Evolutionary conservation across 2,329 filamentous ascomycete genomes (phyloP), one percentile per base, ranked within the genome.

Genomic region (Fusarium decemcellulare): DNA sequence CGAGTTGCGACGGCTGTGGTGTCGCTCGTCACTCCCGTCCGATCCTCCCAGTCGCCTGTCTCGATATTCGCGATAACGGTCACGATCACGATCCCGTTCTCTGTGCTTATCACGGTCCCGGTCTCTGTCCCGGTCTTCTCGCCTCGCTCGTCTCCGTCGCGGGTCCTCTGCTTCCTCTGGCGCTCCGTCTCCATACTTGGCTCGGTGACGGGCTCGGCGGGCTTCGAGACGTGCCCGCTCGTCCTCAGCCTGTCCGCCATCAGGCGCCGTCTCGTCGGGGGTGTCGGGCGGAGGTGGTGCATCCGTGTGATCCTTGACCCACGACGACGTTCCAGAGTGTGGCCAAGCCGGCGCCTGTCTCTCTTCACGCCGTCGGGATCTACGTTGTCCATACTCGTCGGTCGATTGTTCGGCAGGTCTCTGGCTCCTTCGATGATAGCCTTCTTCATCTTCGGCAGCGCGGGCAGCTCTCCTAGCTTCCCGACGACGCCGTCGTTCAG

Each of bases 281-380:
- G 81, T 54, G 0, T 84, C 82, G 1, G 87, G 87, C 2, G 88
- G 88, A 4, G 88, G 87, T 2, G 87, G 87, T 4, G 88, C 88
- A 70, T 90, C 89, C 3, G 86, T 87, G 70, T 90, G 85, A 12
- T 91, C 88, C 76, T 90, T 90, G 6, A 91, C 88, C 89, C 89
- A 91, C 0, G 88, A 90, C 9, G 87, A 88, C 0, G 88, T 91
- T 29, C 89, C 88, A 8, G 86, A 90, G 74, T 90, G 87, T 16
- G 89, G 88, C 89, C 89, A 91, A 10, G 81, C 81, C 9, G 83
- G 67, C 8, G 62, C 70, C 36, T 80, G 59, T 42, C 59, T 72
- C 42, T 78, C 75, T 27, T 76, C 82, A 32, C 79, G 76, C 14
- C 75, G 77, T 14, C 80, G 78, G 51, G 79, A 74, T 74, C 80